Base-by-base conservation (phyloP, 495 filamentous ascomycete species). In the Xylaria acuta region DNA sequence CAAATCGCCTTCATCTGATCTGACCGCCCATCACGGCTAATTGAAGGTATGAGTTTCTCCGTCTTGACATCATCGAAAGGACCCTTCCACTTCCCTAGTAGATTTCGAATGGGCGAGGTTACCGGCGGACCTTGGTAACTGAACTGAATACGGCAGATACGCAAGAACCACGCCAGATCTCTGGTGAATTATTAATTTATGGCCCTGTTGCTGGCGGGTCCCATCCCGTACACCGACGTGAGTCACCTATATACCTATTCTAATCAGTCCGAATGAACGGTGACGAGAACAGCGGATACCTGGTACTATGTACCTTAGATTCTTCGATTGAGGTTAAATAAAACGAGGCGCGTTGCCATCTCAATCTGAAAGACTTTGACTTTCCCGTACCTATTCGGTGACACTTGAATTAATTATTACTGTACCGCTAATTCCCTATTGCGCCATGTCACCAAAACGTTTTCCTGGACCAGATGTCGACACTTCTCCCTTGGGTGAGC, bases 401-500 rank as follows among this genome's bases (percentile, higher is more conserved):
- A n/a, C n/a, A 30, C 22, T 20, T 14, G 9, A 64, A 41, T 18
- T 32, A 2, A 6, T 45, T 1, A 6, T 34, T 25, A 1, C 1
- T n/a, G 0, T 1, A 54, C 34, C 30, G 20, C 20, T 54, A 32
- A 20, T 32, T 1, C 20, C 1, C 16, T n/a, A 20, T 59, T 20
- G 22, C 36, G 59, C 14, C 47, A 69, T 73, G 72, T 25, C 67
- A 60, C 47, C 72, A 43, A 69, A 47, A 41, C 66, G 72, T 27
- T 36, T 66, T 20, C 22, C 56, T 8, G 47, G 18, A 38, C 49
- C 58, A 9, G 72, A 70, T 30, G 72, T 74, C 3, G 84, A 87
- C 75, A 75, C 85, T 4, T 76, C 82, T 18, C 82, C 85, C n/a
- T 81, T 92, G 40, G 89, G 82, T n/a, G 71, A 88, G 68, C 87